A percentile compares a stretch with the other conserved stretches of the same genome.
These are phyloP conservation scores for Globisporangium cystogenes DNA, from an alignment of 352 stramenopile genomes.

Conservation along the genomic window DNA sequence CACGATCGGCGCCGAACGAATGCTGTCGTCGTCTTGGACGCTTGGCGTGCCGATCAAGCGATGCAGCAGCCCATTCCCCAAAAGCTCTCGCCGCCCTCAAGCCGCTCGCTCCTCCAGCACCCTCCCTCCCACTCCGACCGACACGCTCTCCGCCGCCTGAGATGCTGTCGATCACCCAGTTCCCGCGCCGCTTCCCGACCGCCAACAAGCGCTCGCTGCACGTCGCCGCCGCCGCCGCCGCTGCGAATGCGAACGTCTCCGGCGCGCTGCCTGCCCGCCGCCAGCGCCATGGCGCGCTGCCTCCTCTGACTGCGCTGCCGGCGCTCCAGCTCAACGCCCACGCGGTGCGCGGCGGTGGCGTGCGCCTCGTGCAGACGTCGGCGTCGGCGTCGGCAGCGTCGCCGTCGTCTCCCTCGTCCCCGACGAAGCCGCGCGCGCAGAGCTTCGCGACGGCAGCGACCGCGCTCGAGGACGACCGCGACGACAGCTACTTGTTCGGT, in stretches of 20 bases:
- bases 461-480: constrained; percentile 26
- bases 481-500: constrained; percentile 56
- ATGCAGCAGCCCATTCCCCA: not conserved
- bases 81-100: not conserved
- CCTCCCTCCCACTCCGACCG: not conserved
- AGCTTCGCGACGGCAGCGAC: constrained; percentile 15
- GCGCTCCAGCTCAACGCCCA: not conserved
- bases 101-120: not conserved
- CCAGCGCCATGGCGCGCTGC: not conserved
- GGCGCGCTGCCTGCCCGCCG: constrained; percentile 5
- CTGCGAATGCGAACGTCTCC: constrained; percentile 7
- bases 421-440: constrained; percentile 5
- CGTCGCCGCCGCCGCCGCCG: constrained; percentile 7
- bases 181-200: constrained; percentile 74
- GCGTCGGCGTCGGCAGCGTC: not conserved
- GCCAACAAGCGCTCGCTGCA: constrained; percentile 55
- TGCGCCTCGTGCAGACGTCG: constrained; percentile 12
- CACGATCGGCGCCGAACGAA: too few relatives aligned
- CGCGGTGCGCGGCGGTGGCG: constrained; percentile 1
- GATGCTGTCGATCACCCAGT: constrained; percentile 81
- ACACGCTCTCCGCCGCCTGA: not conserved
- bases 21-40: too few relatives aligned
- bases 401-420: not conserved
- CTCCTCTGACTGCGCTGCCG: constrained; percentile 12
- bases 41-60: too few relatives aligned